These are phyloP conservation scores for Triglochin maritima DNA, from an alignment of 106 monocot species.

Conservation along the genomic window DNA sequence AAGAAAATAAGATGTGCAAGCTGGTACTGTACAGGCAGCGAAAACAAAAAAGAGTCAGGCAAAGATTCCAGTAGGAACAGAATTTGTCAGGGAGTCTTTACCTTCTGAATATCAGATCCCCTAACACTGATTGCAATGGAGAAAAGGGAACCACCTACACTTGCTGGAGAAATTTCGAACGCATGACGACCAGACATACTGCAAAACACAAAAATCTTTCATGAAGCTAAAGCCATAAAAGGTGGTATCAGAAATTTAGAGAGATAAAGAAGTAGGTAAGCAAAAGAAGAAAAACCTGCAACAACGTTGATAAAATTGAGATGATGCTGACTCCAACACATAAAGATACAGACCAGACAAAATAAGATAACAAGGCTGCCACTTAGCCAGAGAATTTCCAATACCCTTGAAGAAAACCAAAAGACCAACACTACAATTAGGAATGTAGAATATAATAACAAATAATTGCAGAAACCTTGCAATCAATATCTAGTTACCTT, in stretches of 20 bases:
- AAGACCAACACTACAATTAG: slow-evolving; percentile 4
- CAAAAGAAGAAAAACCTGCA: slow-evolving; percentile 38
- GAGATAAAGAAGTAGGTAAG: neutral
- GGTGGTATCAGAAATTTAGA: neutral
- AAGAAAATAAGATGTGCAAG: slow-evolving; percentile 1
- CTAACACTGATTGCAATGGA: slow-evolving; percentile 70
- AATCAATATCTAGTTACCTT: too few species aligned
- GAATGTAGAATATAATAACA: too few species aligned
- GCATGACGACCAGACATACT: slow-evolving; percentile 89
- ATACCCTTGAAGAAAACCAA: slow-evolving; percentile 49
- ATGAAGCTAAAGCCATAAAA: neutral
- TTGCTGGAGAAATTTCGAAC: slow-evolving; percentile 76
- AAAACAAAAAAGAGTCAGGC: too few species aligned
- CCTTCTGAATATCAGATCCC: slow-evolving; percentile 85
- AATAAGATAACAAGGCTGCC: slow-evolving; percentile 79
- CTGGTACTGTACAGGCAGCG: too few species aligned
- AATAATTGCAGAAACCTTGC: too few species aligned
- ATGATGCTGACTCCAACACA: slow-evolving; percentile 68
- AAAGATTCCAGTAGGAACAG: neutral
- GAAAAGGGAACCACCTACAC: slow-evolving; percentile 81
- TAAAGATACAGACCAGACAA: slow-evolving; percentile 96
- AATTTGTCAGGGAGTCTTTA: slow-evolving; percentile 4
- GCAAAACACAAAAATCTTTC: slow-evolving; percentile 13
- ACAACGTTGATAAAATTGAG: slow-evolving; percentile 70
- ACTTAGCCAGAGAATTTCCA: slow-evolving; percentile 83